A percentile compares a stretch with the other conserved stretches of the same genome.
Conservation (phyloP, 495 filamentous ascomycete species). For the Tuber borchii region DNA sequence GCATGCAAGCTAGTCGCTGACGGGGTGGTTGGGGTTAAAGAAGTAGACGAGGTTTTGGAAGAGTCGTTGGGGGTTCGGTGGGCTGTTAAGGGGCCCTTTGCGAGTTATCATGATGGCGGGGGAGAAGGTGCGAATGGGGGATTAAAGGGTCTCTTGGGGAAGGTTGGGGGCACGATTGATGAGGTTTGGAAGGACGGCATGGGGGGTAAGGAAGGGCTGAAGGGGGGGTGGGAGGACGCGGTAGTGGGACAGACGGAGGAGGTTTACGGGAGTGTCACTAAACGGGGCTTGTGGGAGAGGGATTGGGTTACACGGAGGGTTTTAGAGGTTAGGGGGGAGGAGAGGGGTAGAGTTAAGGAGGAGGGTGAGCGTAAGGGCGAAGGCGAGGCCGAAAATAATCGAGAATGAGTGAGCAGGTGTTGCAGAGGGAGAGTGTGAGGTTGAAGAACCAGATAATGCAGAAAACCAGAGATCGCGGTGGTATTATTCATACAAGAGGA, state of each 20-base stretch:
- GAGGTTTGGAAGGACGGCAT: constrained; percentile 50
- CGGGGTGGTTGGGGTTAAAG: constrained; percentile 41
- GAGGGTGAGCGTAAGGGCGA: background rate
- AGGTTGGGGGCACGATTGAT: constrained; percentile 53
- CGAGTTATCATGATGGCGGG: constrained; percentile 57
- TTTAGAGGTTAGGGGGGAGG: no score
- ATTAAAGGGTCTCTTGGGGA: constrained; percentile 52
- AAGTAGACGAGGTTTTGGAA: constrained; percentile 47
- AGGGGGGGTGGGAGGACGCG: no score
- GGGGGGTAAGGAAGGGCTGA: no score
- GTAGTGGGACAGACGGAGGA: no score
- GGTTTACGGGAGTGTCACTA: no score
- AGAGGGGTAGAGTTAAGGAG: constrained; percentile 2
- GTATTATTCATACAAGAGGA: background rate
- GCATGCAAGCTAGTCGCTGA: constrained; percentile 44
- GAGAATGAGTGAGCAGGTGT: background rate
- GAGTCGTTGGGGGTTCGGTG: constrained; percentile 49
- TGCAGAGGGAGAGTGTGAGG: background rate
- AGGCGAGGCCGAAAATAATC: no score
- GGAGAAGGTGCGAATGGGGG: constrained; percentile 47
- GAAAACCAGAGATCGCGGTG: background rate
- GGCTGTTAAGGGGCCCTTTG: constrained; percentile 55
- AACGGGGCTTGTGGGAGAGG: no score
- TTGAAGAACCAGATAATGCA: background rate
- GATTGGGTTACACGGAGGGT: no score